Base-by-base conservation (phyloP, 2,329 filamentous ascomycete species). In the Neurospora sp. region DNA sequence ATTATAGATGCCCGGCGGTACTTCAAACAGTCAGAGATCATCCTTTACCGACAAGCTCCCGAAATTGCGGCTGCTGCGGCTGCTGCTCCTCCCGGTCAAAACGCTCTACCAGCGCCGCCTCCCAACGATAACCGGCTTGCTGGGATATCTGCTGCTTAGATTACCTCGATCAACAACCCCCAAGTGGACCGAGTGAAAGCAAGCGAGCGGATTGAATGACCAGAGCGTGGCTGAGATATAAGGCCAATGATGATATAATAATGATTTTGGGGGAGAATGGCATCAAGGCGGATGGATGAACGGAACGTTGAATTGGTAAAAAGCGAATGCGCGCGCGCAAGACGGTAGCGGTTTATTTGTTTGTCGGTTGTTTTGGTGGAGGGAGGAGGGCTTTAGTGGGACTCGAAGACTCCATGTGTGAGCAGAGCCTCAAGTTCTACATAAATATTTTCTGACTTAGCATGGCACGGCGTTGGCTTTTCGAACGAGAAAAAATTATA, bases 21-120 rank as follows among this genome's bases (percentile, higher is more conserved):
- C 83, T 99, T 99, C 84, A 99, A 99, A 82, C 96, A 99, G 81
- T 97, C 93, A 68, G 96, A 99, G 83, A 99, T 99, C 79, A 94
- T 97, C 71, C 89, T 99, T 68, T 98, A 92, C 84, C 90, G 96
- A 74, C 96, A 98, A 79, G 85, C 88, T 19, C 87, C 88, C 7
- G 88, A 90, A 73, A 82, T 85, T 15, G 71, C 81, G 58, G 81
- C 52, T 33, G 52, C 52, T 1, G 52, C 52, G 3, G 52, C 52
- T 0, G 52, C 52, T 17, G 28, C 52, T 8, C 52, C 52, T 17
- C 52, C 80, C 73, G 80, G 78, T 67, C 82, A 82, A 62, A 76
- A 75, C 67, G 73, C 69, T 68, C 78, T 84, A 46, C 80, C 80
- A 10, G 80, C 81, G n/a, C 78, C 78, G n/a, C 81, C 82, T 2